Percentiles rank a stretch among this genome's conserved stretches.
Evolutionary conservation across 495 filamentous ascomycete species (phyloP).

Genomic region (Hypoxylon subgilvum): DNA sequence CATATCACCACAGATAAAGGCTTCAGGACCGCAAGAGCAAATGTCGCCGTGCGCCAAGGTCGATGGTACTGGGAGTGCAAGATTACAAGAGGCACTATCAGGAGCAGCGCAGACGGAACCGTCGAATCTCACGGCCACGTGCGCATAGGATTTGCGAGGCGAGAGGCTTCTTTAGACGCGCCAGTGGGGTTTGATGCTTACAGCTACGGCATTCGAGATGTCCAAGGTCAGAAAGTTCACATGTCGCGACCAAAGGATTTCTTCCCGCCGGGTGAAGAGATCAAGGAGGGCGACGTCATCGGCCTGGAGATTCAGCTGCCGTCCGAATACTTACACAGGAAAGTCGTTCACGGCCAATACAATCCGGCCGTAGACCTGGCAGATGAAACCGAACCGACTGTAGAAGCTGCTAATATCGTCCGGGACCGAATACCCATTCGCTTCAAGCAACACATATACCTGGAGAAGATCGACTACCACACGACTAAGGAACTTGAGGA

Average conservation of each 20-base stretch:
- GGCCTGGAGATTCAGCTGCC: constrained; percentile 92
- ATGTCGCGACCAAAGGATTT: constrained; percentile 91
- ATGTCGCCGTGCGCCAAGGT: constrained; percentile 89
- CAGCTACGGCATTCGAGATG: constrained; percentile 91
- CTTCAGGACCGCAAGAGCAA: constrained; percentile 83
- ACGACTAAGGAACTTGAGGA: constrained; percentile 88
- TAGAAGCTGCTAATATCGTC: constrained; percentile 73
- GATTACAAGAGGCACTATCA: constrained; percentile 69
- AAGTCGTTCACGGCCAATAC: constrained; percentile 83
- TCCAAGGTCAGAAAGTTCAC: constrained; percentile 87
- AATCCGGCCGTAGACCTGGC: constrained; percentile 77
- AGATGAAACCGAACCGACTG: constrained; percentile 60
- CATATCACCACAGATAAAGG: constrained; percentile 79
- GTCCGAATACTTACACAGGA: constrained; percentile 80
- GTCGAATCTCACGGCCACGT: constrained; percentile 71
- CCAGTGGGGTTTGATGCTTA: constrained; percentile 97
- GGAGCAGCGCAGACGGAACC: constrained; percentile 46
- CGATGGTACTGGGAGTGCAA: constrained; percentile 94
- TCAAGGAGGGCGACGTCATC: constrained; percentile 88
- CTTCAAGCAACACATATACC: constrained; percentile 90
- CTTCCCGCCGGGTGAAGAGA: constrained; percentile 73
- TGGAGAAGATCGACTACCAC: constrained; percentile 93
- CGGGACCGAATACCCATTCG: constrained; percentile 93
- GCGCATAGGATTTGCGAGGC: constrained; percentile 84
- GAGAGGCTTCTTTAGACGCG: constrained; percentile 88